These are phyloP conservation scores for Arachnomyces sp. DNA, from an alignment of 2,329 filamentous ascomycete species.

Conservation along the genomic window DNA sequence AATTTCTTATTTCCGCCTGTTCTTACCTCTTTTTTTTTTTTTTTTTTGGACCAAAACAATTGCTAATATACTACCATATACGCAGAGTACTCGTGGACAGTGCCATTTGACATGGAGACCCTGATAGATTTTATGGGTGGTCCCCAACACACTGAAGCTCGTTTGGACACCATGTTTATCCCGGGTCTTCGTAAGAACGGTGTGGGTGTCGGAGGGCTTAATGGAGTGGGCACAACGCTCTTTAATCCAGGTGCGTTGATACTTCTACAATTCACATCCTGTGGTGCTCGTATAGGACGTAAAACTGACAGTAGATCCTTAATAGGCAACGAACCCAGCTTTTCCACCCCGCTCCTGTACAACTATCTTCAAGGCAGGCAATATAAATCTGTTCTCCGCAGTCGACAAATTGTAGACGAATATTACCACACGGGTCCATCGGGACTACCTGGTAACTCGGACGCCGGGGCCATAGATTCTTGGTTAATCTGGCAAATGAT, in stretches of 20 bases:
- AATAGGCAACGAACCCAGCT: conserved; percentile 61
- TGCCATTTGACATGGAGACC: conserved; percentile 56
- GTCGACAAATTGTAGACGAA: conserved; percentile 37
- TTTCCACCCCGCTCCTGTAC: conserved; percentile 61
- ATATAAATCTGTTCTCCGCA: conserved; percentile 54
- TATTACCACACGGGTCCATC: conserved; percentile 34
- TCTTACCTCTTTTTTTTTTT: conserved; percentile 19
- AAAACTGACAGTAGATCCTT: too few relatives aligned
- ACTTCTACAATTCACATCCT: not conserved
- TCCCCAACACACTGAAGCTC: conserved; percentile 44
- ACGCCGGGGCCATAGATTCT: conserved; percentile 42
- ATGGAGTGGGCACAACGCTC: conserved; percentile 41
- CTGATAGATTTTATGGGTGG: conserved; percentile 51
- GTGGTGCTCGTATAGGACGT: not conserved
- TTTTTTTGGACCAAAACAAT: conserved; percentile 9
- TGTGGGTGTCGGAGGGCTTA: conserved; percentile 14
- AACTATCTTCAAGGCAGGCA: conserved; percentile 61
- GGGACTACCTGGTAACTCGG: conserved; percentile 38
- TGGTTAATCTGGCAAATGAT: conserved; percentile 47
- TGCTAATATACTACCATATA: too few relatives aligned
- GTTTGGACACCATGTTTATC: conserved; percentile 48
- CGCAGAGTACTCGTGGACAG: conserved; percentile 56
- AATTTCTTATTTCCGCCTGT: conserved; percentile 4
- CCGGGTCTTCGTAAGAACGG: too few relatives aligned
- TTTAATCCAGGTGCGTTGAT: conserved; percentile 51